Conservation (phyloP, 176 grass and related monocot species). For the Juncus effusus region DNA sequence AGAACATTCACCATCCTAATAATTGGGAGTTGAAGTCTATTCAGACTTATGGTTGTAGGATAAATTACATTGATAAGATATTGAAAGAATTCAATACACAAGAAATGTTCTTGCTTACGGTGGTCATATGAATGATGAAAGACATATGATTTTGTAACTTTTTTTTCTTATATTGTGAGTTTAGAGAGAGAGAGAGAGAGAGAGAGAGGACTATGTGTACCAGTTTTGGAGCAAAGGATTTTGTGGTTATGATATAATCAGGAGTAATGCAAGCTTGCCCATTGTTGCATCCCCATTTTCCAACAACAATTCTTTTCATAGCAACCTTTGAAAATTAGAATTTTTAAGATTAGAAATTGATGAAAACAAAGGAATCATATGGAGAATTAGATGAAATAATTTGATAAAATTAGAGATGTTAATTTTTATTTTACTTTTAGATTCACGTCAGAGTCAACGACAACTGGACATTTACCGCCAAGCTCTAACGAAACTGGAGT, state of each 20-base stretch:
- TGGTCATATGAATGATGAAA: too few relatives aligned
- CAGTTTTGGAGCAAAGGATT: constrained; percentile 62
- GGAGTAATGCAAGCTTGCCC: constrained; percentile 95
- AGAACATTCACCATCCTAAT: too few relatives aligned
- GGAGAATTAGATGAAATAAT: background rate
- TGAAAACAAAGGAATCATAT: constrained; percentile 8
- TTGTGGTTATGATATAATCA: constrained; percentile 81
- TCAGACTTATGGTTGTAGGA: too few relatives aligned
- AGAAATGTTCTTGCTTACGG: too few relatives aligned
- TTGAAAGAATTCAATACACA: too few relatives aligned
- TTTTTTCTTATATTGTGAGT: too few relatives aligned
- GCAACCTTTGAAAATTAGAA: constrained; percentile 42
- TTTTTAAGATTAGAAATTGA: background rate
- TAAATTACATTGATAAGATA: too few relatives aligned
- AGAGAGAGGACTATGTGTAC: constrained; percentile 30
- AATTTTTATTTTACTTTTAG: constrained; percentile 48
- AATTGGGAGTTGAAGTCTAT: too few relatives aligned
- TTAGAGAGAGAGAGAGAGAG: background rate
- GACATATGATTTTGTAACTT: background rate
- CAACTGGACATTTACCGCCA: constrained; percentile 86
- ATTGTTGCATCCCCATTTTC: constrained; percentile 94
- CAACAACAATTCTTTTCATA: constrained; percentile 61
- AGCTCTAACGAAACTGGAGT: constrained; percentile 88
- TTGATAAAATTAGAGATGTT: background rate
- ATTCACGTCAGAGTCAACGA: constrained; percentile 68